Evolutionary conservation across 768 basidiomycete species (phyloP), one percentile per base, ranked within the genome.

Genomic region (Holtermanniella nyarrowii): DNA sequence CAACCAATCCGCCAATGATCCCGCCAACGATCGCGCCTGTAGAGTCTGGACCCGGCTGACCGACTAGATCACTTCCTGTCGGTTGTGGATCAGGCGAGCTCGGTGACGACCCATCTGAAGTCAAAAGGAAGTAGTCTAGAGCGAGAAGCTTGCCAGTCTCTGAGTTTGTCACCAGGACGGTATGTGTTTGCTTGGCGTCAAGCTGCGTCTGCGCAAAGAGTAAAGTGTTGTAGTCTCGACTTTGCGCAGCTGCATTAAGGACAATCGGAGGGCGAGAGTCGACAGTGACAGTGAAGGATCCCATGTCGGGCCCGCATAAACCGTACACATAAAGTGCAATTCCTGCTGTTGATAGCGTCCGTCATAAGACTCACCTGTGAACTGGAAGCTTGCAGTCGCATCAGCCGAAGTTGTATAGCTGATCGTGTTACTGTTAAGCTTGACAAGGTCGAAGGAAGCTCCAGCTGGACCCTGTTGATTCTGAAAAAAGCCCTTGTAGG

Each of bases 281-380:
- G 23, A 66, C 24, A 2, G 18, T 42, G 22, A 63, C 39, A n/a
- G 46, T 31, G 42, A 55, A 67, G 0, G 41, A 31, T 0, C 58
- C 60, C 50, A 62, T 64, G 2, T 40, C 51, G 13, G 62, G 56
- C 1, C 65, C 65, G 16, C 62, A 64, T 25, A 53, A 44, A 11
- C 65, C 65, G 42, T 60, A 61, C 16, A 67, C 25, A 42, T 64
- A 67, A 13, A 64, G 14, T 27, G 62, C 62, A 25, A 53, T 57
- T 2, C 62, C 62, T 64, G n/a, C n/a, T 18, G 25, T n/a, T 22
- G 11, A 20, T 16, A 22, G 21, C 14, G 42, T 22, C 1, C 10
- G 31, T 11, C 5, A 14, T 25, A 13, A 13, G 20, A 53, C 57
- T 39, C 25, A 61, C 62, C 62, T 42, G 44, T 26, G 44, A 58